phyloP scores from a whole-genome alignment of 2,329 filamentous ascomycete species.

The Exutisphaerella laricina region DNA sequence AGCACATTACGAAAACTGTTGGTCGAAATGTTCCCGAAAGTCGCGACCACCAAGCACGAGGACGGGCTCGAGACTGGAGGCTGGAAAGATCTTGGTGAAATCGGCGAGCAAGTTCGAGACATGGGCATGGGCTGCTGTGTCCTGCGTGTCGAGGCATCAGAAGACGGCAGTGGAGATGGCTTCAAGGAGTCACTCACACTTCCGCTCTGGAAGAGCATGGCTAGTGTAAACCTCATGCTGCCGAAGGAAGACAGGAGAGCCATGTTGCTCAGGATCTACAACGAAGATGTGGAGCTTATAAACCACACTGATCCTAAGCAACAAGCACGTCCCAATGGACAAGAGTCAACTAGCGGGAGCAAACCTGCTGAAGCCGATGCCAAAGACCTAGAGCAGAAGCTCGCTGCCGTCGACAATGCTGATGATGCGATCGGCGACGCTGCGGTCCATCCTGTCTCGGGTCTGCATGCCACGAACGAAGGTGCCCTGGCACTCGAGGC shows the following conservation, averaged over 20 bases:
- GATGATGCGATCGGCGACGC: slow-evolving; percentile 11
- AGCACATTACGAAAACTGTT: slow-evolving; percentile 76
- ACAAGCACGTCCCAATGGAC: slow-evolving; percentile 10
- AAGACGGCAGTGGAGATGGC: slow-evolving; percentile 39
- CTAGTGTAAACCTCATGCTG: slow-evolving; percentile 92
- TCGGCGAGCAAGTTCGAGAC: slow-evolving; percentile 73
- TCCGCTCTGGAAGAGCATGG: slow-evolving; percentile 88
- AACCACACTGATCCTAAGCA: slow-evolving; percentile 49
- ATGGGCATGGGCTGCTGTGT: slow-evolving; percentile 90
- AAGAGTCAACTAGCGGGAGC: slow-evolving; percentile 12
- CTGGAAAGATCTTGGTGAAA: slow-evolving; percentile 75
- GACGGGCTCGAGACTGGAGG: slow-evolving; percentile 51
- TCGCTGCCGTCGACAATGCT: slow-evolving; percentile 12
- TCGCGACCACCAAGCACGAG: slow-evolving; percentile 41
- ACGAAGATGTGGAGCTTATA: slow-evolving; percentile 78
- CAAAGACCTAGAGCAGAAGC: slow-evolving; percentile 13
- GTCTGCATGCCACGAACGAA: slow-evolving; percentile 19
- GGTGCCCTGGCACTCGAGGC: slow-evolving; percentile 30
- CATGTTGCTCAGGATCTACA: slow-evolving; percentile 85
- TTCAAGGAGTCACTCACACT: slow-evolving; percentile 76
- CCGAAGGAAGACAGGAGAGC: slow-evolving; percentile 92
- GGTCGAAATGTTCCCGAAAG: slow-evolving; percentile 94
- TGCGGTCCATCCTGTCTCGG: slow-evolving; percentile 7
- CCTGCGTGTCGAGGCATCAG: slow-evolving; percentile 57
- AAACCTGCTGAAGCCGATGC: slow-evolving; percentile 18